Evolutionary conservation across 2,329 filamentous ascomycete species (phyloP).

Genomic region (Talaromyces piceae): DNA sequence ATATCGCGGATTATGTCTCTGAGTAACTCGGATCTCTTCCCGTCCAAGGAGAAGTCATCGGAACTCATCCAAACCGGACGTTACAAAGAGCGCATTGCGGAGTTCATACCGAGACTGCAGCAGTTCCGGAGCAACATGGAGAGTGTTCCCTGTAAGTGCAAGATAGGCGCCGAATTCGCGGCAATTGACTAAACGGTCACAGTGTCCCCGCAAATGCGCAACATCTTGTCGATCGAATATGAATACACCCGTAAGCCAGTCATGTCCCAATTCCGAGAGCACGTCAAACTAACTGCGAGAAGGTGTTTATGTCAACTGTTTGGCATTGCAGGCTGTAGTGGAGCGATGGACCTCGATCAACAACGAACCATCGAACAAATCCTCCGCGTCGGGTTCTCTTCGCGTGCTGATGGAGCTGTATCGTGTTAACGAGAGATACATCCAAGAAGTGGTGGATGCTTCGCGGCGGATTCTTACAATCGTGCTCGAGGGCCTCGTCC

Average conservation of each 20-base stretch:
- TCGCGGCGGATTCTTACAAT: conserved; percentile 54
- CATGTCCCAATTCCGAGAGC: not conserved
- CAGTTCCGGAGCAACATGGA: conserved; percentile 81
- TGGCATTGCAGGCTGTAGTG: conserved; percentile 89
- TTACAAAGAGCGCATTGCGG: conserved; percentile 72
- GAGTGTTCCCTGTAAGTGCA: conserved; percentile 53
- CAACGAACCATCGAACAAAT: conserved; percentile 26
- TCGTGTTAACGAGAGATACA: conserved; percentile 54
- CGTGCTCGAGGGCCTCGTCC: conserved; percentile 52
- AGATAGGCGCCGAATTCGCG: not conserved
- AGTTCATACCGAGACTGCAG: conserved; percentile 69
- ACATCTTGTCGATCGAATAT: conserved; percentile 88
- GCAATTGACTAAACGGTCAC: conserved; percentile 6
- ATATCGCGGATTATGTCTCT: conserved; percentile 89
- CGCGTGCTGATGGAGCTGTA: conserved; percentile 41
- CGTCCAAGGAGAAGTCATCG: conserved; percentile 77
- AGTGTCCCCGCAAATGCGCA: conserved; percentile 53
- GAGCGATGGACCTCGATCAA: conserved; percentile 77
- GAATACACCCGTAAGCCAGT: conserved; percentile 69
- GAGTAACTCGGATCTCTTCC: conserved; percentile 82
- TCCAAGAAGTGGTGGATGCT: conserved; percentile 55
- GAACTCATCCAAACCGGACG: conserved; percentile 79
- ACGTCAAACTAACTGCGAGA: conserved; percentile 11
- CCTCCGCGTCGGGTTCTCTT: conserved; percentile 29
- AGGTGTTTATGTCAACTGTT: conserved; percentile 78